A percentile compares a stretch with the other conserved stretches of the same genome.
phyloP scores from a whole-genome alignment of 441 rosid genomes.

The Mallotus repandus region DNA sequence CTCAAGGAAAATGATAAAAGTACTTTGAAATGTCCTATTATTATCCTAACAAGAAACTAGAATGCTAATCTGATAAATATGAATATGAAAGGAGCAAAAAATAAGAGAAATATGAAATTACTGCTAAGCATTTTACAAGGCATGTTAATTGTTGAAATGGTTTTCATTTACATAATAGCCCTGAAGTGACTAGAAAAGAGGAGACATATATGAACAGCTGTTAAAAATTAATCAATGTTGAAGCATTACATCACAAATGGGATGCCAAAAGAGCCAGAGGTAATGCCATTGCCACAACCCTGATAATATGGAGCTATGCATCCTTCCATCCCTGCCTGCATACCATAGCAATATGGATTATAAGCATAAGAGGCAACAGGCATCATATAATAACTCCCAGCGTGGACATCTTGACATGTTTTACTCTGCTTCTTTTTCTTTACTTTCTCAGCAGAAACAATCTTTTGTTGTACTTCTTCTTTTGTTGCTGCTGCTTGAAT shows the following conservation, averaged over 20 bases:
- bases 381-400: constrained; percentile 59
- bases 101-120: too few species aligned
- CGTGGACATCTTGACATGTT: constrained; percentile 38
- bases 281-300: constrained; percentile 46
- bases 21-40: too few species aligned
- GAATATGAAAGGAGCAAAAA: too few species aligned
- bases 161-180: too few species aligned
- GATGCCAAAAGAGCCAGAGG: constrained; percentile 44
- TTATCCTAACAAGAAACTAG: too few species aligned
- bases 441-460: constrained; percentile 53
- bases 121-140: too few species aligned
- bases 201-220: too few species aligned
- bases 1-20: too few species aligned
- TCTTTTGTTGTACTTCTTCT: constrained; percentile 62
- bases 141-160: too few species aligned
- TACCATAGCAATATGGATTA: constrained; percentile 62
- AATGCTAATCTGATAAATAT: too few species aligned
- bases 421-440: constrained; percentile 66
- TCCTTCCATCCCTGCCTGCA: constrained; percentile 70
- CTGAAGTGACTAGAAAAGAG: too few species aligned
- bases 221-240: neutral
- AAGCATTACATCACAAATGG: constrained; percentile 38
- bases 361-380: constrained; percentile 51
- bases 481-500: constrained; percentile 42
- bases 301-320: constrained; percentile 43